These are phyloP conservation scores for Monilinia fructigena DNA, from an alignment of 2,329 filamentous ascomycete genomes.

Conservation along the genomic window DNA sequence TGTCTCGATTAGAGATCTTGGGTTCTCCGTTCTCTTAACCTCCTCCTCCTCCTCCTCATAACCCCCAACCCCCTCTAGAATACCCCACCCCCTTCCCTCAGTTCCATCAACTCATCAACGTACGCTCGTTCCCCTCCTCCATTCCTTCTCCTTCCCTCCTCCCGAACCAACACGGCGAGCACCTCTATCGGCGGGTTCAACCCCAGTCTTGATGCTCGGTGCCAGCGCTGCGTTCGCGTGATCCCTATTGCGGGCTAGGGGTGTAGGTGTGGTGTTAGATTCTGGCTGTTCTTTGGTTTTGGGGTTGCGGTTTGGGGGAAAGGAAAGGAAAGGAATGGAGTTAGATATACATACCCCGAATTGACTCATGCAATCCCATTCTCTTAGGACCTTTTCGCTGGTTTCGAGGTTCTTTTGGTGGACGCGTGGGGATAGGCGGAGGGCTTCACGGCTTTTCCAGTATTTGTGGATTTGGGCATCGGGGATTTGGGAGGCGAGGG, in stretches of 20 bases:
- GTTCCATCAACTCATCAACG: conserved; percentile 64
- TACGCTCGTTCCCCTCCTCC: conserved; percentile 63
- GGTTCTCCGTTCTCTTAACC: no score
- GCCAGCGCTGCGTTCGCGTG: conserved; percentile 78
- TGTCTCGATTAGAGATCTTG: no score
- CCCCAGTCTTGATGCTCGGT: conserved; percentile 76
- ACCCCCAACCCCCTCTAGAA: no score
- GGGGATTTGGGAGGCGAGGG: conserved; percentile 62
- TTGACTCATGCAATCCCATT: conserved; percentile 89
- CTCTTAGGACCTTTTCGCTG: conserved; percentile 82
- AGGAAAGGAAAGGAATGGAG: background rate
- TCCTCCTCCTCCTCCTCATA: no score
- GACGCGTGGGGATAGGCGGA: conserved; percentile 66
- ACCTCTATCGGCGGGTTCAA: conserved; percentile 90
- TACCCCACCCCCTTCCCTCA: no score
- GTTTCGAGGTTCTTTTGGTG: conserved; percentile 73
- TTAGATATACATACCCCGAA: conserved; percentile 73
- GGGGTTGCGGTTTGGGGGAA: background rate
- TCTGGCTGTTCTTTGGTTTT: background rate
- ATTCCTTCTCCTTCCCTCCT: conserved; percentile 49
- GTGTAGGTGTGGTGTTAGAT: background rate
- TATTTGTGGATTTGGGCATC: conserved; percentile 72
- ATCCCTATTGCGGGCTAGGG: conserved; percentile 83
- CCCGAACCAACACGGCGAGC: conserved; percentile 64
- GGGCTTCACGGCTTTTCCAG: conserved; percentile 70